Conservation (phyloP, 495 filamentous ascomycete species). For the Podospora comata region DNA sequence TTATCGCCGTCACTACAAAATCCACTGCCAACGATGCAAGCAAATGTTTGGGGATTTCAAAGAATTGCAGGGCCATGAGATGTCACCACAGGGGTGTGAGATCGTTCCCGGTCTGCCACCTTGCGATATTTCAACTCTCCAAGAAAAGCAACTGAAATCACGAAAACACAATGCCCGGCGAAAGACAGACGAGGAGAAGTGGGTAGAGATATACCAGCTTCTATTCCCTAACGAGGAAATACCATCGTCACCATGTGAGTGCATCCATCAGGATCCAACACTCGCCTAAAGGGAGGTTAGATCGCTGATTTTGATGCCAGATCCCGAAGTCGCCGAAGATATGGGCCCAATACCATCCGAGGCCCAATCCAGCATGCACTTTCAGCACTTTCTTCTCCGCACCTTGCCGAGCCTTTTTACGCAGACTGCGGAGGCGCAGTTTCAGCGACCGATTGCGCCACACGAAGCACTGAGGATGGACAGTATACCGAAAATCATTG, state of each 20-base stretch:
- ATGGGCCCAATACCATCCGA: slow-evolving; percentile 21
- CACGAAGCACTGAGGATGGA: slow-evolving; percentile 24
- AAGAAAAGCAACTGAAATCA: slow-evolving; percentile 31
- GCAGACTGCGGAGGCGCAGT: slow-evolving; percentile 24
- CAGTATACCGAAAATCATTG: slow-evolving; percentile 24
- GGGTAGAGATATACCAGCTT: slow-evolving; percentile 32
- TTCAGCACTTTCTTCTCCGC: slow-evolving; percentile 30
- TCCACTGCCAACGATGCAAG: slow-evolving; percentile 32
- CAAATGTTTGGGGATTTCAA: slow-evolving; percentile 21
- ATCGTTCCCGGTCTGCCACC: slow-evolving; percentile 16
- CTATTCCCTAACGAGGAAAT: slow-evolving; percentile 30
- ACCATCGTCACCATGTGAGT: slow-evolving; percentile 34
- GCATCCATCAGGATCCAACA: neutral
- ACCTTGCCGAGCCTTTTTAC: slow-evolving; percentile 27
- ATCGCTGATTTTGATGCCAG: slow-evolving; percentile 25
- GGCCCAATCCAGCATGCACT: slow-evolving; percentile 18
- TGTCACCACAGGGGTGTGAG: slow-evolving; percentile 21
- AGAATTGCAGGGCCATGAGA: slow-evolving; percentile 27
- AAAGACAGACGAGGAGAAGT: slow-evolving; percentile 31
- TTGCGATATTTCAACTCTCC: slow-evolving; percentile 25
- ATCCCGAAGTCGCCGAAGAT: slow-evolving; percentile 30
- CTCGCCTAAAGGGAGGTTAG: slow-evolving; percentile 8
- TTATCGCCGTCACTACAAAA: slow-evolving; percentile 30
- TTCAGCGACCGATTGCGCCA: slow-evolving; percentile 16
- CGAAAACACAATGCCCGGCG: slow-evolving; percentile 24